Conservation (phyloP, 148 eudicot genomes). For the Camellia japonica region DNA sequence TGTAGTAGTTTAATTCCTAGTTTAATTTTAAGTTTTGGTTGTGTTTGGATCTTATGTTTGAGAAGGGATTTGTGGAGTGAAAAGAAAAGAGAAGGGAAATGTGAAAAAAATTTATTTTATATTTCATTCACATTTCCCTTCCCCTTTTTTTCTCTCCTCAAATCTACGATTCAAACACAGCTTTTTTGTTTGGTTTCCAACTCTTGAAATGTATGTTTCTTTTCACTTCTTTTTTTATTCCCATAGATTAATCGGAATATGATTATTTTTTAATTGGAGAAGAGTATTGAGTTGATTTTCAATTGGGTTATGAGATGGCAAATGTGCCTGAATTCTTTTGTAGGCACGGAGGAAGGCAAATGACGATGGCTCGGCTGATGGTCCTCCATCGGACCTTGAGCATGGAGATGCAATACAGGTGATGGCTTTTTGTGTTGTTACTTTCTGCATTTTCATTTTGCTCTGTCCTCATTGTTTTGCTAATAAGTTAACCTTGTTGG, state of each 20-base stretch:
- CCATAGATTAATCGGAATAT: too few relatives aligned
- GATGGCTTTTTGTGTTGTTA: neutral
- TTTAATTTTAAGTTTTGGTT: neutral
- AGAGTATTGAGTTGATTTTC: neutral
- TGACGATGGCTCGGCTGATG: neutral
- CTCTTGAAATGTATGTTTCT: neutral
- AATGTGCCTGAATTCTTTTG: neutral
- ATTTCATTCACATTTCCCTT: too few relatives aligned
- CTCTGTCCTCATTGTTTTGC: neutral
- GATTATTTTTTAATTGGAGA: neutral
- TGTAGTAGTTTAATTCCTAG: neutral
- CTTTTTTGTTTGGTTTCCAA: neutral
- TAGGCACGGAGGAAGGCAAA: constrained; percentile 5
- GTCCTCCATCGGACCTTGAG: neutral
- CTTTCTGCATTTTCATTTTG: neutral
- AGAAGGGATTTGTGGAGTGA: too few relatives aligned
- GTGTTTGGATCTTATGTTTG: too few relatives aligned
- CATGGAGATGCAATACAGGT: constrained; percentile 17
- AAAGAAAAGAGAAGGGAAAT: too few relatives aligned
- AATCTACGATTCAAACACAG: too few relatives aligned
- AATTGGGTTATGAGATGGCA: neutral
- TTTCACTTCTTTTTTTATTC: neutral
- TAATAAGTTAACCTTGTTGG: neutral
- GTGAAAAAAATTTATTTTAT: too few relatives aligned
- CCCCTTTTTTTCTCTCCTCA: too few relatives aligned